A percentile compares a stretch with the other conserved stretches of the same genome.
Conservation (phyloP, 805 yeast genomes). For the Isabelozyma gotoi region DNA sequence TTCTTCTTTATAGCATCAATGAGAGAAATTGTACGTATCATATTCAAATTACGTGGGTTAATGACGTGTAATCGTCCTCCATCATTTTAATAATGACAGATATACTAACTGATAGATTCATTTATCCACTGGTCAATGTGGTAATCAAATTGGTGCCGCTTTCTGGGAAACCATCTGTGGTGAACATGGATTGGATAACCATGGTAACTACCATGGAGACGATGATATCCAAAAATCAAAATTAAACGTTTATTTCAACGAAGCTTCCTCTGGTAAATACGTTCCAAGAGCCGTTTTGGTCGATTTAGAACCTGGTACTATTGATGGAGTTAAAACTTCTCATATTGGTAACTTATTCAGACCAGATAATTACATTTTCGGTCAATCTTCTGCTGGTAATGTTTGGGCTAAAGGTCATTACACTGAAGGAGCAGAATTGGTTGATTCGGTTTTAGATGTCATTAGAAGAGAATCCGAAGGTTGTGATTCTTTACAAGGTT, state of each 20-base stretch:
- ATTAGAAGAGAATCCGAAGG: slow-evolving; percentile 93
- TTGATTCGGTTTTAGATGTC: slow-evolving; percentile 85
- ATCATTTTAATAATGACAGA: not conserved
- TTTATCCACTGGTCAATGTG: slow-evolving; percentile 97
- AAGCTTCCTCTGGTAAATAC: slow-evolving; percentile 83
- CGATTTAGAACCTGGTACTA: slow-evolving; percentile 93
- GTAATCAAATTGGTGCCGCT: slow-evolving; percentile 97
- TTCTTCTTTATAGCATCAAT: slow-evolving; percentile 6
- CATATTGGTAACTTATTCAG: slow-evolving; percentile 83
- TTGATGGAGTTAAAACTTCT: slow-evolving; percentile 79
- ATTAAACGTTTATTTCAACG: slow-evolving; percentile 83
- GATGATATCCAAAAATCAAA: slow-evolving; percentile 47
- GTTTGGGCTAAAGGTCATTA: slow-evolving; percentile 98
- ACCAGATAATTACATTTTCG: slow-evolving; percentile 88
- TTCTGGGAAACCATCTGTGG: slow-evolving; percentile 92
- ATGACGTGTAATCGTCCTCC: too few relatives aligned
- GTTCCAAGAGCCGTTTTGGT: slow-evolving; percentile 93
- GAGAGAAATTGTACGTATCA: slow-evolving; percentile 24
- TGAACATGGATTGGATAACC: slow-evolving; percentile 77
- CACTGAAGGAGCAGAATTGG: slow-evolving; percentile 94
- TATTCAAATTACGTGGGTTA: too few relatives aligned
- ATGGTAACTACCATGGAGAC: slow-evolving; percentile 67
- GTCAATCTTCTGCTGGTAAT: slow-evolving; percentile 91
- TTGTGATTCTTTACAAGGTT: slow-evolving; percentile 90
- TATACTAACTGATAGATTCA: slow-evolving; percentile 59